A percentile compares a stretch with the other conserved stretches of the same genome.
phyloP scores from a whole-genome alignment of 2,329 filamentous ascomycete genomes.

The Catunica adiposa region DNA sequence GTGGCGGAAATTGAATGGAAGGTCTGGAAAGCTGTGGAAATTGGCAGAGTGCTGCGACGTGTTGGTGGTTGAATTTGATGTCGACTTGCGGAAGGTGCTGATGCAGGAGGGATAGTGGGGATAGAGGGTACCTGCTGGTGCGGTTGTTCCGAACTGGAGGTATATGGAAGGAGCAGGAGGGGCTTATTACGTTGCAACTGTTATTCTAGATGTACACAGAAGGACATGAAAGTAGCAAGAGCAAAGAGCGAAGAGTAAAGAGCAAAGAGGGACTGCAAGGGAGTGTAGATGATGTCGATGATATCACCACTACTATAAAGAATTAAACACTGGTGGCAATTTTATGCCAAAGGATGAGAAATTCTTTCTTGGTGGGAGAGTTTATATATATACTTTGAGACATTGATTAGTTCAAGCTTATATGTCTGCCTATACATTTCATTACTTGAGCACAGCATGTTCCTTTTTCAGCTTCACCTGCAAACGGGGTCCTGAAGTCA shows the following conservation, averaged over 20 bases:
- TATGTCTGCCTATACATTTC: neutral
- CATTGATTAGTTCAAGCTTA: neutral
- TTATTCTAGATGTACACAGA: neutral
- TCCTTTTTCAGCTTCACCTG: too few species aligned
- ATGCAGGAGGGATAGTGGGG: neutral
- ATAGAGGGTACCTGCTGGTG: neutral
- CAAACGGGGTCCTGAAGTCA: too few species aligned
- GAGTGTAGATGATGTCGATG: too few species aligned
- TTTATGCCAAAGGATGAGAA: too few species aligned
- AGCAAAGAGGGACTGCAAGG: too few species aligned
- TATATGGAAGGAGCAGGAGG: neutral
- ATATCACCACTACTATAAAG: too few species aligned
- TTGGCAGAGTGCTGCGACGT: neutral
- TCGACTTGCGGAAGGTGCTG: neutral
- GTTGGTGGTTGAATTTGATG: neutral
- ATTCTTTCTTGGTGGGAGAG: too few species aligned
- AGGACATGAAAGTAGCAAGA: neutral
- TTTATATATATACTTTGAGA: too few species aligned
- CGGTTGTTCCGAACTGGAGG: neutral
- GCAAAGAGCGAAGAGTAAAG: too few species aligned
- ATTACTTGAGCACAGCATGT: neutral
- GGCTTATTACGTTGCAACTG: neutral
- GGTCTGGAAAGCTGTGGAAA: neutral
- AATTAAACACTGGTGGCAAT: too few species aligned
- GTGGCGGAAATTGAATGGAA: neutral